phyloP scores from a whole-genome alignment of 23 red algal species.

The Chondrus crispus region DNA sequence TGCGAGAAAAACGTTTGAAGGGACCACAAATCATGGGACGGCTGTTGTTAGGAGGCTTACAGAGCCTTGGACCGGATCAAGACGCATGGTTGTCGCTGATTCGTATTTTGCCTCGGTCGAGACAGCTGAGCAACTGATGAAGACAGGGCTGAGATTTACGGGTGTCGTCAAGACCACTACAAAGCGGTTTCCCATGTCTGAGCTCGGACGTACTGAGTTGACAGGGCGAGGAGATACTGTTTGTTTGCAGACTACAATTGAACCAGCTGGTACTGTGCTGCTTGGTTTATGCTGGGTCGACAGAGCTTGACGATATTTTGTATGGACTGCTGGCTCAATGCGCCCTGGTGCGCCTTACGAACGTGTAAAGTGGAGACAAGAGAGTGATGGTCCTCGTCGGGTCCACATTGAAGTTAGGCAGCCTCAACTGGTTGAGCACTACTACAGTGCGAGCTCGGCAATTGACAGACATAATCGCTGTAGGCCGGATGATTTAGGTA shows the following conservation, averaged over 20 bases:
- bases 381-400: background rate
- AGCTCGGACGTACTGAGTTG: background rate
- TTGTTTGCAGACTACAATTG: background rate
- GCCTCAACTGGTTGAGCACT: background rate
- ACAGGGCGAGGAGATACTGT: background rate
- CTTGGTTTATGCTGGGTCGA: conserved; percentile 19
- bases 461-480: conserved; percentile 37
- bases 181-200: background rate
- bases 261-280: background rate
- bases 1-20: background rate
- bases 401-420: background rate
- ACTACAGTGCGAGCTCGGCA: background rate
- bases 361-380: background rate
- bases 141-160: background rate
- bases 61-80: background rate
- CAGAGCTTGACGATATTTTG: background rate
- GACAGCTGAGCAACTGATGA: background rate
- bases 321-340: background rate
- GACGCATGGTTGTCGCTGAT: background rate
- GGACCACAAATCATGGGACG: background rate
- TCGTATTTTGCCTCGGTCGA: conserved; percentile 8
- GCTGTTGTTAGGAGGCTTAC: background rate
- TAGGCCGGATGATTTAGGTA: background rate
- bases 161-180: conserved; percentile 31
- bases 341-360: background rate